Conservation (phyloP, 768 basidiomycete genomes). For the Coprinopsis strossmayeri region DNA sequence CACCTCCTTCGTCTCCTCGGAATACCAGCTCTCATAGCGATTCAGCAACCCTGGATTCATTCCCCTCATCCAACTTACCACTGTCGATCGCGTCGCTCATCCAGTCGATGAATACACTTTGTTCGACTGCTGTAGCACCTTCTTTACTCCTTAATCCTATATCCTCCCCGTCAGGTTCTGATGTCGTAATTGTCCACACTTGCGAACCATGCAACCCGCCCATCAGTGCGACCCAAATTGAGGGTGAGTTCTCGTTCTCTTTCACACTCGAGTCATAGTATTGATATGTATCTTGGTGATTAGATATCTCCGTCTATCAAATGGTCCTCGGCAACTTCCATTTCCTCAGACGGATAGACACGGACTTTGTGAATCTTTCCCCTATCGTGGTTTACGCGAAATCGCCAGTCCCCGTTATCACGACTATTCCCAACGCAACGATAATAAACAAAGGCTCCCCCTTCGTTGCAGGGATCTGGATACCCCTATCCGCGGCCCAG, state of each 20-base stretch:
- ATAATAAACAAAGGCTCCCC: conserved; percentile 46
- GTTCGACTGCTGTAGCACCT: conserved; percentile 18
- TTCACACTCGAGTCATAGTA: neutral
- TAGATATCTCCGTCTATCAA: conserved; percentile 73
- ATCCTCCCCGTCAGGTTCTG: conserved; percentile 9
- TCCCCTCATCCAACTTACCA: conserved; percentile 14
- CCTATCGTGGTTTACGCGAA: conserved; percentile 34
- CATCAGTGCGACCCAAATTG: conserved; percentile 61
- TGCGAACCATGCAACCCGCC: conserved; percentile 56
- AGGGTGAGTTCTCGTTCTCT: conserved; percentile 40
- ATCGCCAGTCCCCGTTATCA: conserved; percentile 21
- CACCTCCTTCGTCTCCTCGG: conserved; percentile 14
- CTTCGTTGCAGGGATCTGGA: conserved; percentile 60
- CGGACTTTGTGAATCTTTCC: conserved; percentile 71
- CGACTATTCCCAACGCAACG: conserved; percentile 39
- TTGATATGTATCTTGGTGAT: conserved; percentile 8
- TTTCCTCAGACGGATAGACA: conserved; percentile 69
- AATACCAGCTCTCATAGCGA: neutral
- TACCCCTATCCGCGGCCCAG: conserved; percentile 53
- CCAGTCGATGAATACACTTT: conserved; percentile 12
- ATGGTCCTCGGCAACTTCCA: conserved; percentile 49
- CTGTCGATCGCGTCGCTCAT: conserved; percentile 14
- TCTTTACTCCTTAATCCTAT: conserved; percentile 21
- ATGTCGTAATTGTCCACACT: conserved; percentile 53
- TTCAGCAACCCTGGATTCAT: conserved; percentile 16